A percentile compares a stretch with the other conserved stretches of the same genome.
Conservation (phyloP, 1,139 yeast species). For the Taphrina confusa region DNA sequence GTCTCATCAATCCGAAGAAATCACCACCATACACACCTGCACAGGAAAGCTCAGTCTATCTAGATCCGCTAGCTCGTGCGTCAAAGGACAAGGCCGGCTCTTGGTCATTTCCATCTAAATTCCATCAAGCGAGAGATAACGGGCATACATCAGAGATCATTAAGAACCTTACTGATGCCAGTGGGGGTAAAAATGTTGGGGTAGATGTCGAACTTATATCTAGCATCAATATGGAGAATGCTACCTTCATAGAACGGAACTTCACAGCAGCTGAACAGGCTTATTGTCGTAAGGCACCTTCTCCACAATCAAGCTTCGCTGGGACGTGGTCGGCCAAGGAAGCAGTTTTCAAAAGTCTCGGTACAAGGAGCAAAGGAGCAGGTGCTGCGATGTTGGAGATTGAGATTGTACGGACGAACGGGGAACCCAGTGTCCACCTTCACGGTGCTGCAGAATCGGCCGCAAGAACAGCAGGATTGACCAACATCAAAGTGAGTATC, state of each 20-base stretch:
- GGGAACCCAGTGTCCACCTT: slow-evolving; percentile 79
- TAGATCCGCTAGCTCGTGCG: slow-evolving; percentile 94
- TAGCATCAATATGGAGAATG: slow-evolving; percentile 77
- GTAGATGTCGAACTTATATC: slow-evolving; percentile 92
- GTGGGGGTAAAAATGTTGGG: slow-evolving; percentile 73
- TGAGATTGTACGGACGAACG: slow-evolving; percentile 78
- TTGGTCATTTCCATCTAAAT: slow-evolving; percentile 55
- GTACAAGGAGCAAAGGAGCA: slow-evolving; percentile 86
- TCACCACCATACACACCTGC: slow-evolving; percentile 89
- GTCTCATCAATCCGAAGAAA: slow-evolving; percentile 90
- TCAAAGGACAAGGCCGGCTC: slow-evolving; percentile 54
- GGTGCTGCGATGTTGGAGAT: slow-evolving; percentile 92
- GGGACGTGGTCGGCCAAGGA: slow-evolving; percentile 99
- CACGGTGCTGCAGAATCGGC: slow-evolving; percentile 74
- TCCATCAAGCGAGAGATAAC: slow-evolving; percentile 43
- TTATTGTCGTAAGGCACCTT: slow-evolving; percentile 72
- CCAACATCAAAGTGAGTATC: slow-evolving; percentile 76
- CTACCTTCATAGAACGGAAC: slow-evolving; percentile 87
- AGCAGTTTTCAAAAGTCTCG: slow-evolving; percentile 94
- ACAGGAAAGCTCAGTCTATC: slow-evolving; percentile 83
- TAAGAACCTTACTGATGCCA: slow-evolving; percentile 51
- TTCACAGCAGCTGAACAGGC: slow-evolving; percentile 77
- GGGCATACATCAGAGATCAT: slow-evolving; percentile 52
- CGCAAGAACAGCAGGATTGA: slow-evolving; percentile 70
- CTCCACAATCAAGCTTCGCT: slow-evolving; percentile 85